phyloP scores from a whole-genome alignment of 805 yeast genomes.

The Kregervanrija pseudodelftensis region DNA sequence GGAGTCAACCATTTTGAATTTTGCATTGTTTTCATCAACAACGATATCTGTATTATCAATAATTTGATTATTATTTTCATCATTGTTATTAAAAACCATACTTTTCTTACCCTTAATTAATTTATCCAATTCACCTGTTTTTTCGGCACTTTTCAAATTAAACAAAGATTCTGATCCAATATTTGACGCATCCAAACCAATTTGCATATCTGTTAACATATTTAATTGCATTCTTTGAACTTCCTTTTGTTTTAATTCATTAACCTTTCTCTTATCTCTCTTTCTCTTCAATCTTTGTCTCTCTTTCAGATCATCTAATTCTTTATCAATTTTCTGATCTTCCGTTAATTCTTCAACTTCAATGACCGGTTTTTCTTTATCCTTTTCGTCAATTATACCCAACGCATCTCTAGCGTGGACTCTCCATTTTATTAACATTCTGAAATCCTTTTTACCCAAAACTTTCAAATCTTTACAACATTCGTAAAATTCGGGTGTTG shows the following conservation, averaged over 20 bases:
- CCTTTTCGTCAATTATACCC: slow-evolving; percentile 55
- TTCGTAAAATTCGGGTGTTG: slow-evolving; percentile 70
- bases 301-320: slow-evolving; percentile 64
- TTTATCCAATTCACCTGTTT: slow-evolving; percentile 72
- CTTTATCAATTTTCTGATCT: slow-evolving; percentile 84
- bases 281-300: slow-evolving; percentile 62
- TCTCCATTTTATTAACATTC: slow-evolving; percentile 80
- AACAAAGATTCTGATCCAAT: slow-evolving; percentile 75
- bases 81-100: slow-evolving; percentile 53
- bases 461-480: slow-evolving; percentile 90
- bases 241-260: slow-evolving; percentile 83
- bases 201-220: slow-evolving; percentile 86
- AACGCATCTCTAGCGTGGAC: slow-evolving; percentile 72
- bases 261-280: slow-evolving; percentile 75
- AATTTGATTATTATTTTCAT: slow-evolving; percentile 21
- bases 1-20: slow-evolving; percentile 19
- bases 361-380: slow-evolving; percentile 40
- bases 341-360: slow-evolving; percentile 73
- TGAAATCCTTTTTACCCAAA: slow-evolving; percentile 90
- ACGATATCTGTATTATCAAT: slow-evolving; percentile 40
- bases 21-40: slow-evolving; percentile 14
- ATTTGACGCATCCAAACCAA: slow-evolving; percentile 88
- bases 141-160: slow-evolving; percentile 77
- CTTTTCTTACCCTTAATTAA: slow-evolving; percentile 70
- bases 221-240: slow-evolving; percentile 89